Percentiles rank a stretch among this genome's conserved stretches.
Evolutionary conservation across 1,139 yeast genomes (phyloP).

Genomic region (Sugiyamaella sp.): DNA sequence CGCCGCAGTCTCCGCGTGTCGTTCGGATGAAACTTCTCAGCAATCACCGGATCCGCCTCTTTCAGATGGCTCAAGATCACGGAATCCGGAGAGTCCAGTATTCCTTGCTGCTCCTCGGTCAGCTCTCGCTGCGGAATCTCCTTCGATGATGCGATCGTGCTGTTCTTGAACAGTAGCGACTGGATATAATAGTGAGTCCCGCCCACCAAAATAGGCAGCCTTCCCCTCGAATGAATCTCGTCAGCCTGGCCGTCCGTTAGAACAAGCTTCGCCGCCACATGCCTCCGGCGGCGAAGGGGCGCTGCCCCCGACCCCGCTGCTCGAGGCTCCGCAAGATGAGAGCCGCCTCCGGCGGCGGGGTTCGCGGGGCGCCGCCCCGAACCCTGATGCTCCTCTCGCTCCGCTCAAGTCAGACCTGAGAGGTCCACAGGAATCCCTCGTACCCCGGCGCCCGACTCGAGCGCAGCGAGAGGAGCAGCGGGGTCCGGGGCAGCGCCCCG

Average conservation of each 20-base stretch:
- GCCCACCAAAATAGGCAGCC: constrained; percentile 86
- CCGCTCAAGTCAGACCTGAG: not conserved
- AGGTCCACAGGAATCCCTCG: too few species aligned
- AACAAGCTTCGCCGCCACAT: constrained; percentile 32
- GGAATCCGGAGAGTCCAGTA: constrained; percentile 56
- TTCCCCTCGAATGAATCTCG: constrained; percentile 68
- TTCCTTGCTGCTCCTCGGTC: constrained; percentile 44
- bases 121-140: constrained; percentile 26
- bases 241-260: constrained; percentile 45
- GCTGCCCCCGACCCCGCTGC: constrained; percentile 1
- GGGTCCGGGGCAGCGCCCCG: too few species aligned
- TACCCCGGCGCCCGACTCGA: too few species aligned
- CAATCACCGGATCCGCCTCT: constrained; percentile 68
- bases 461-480: too few species aligned
- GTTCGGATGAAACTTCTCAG: constrained; percentile 87
- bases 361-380: too few species aligned
- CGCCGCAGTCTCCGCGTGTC: constrained; percentile 78
- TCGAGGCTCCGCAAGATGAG: not conserved
- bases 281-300: constrained; percentile 9
- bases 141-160: constrained; percentile 46
- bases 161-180: constrained; percentile 69
- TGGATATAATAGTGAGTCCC: constrained; percentile 95
- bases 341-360: constrained; percentile 7
- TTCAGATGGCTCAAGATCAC: constrained; percentile 52
- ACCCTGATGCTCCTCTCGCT: not conserved